These are phyloP conservation scores for Kluyveromyces sp. DNA, from an alignment of 1,139 yeast species.

Conservation along the genomic window DNA sequence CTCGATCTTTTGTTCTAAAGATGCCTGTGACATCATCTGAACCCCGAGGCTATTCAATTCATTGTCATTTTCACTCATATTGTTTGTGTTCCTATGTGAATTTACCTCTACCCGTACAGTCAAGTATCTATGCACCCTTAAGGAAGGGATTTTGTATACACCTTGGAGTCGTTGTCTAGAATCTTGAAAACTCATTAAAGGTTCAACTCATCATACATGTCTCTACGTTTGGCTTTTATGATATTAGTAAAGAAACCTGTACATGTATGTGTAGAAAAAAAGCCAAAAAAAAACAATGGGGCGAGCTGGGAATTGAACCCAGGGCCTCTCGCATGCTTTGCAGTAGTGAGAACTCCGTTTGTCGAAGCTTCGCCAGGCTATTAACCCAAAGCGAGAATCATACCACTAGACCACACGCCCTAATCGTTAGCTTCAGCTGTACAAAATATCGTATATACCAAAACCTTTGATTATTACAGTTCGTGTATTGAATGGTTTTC, in stretches of 20 bases:
- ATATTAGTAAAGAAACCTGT: neutral
- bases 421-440: neutral
- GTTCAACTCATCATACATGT: neutral
- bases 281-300: conserved; percentile 12
- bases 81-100: neutral
- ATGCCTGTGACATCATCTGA: conserved; percentile 63
- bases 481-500: too few species aligned
- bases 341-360: conserved; percentile 11
- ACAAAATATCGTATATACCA: too few species aligned
- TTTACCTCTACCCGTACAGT: neutral
- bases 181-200: too few species aligned
- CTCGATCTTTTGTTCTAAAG: conserved; percentile 65
- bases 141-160: too few species aligned
- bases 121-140: neutral
- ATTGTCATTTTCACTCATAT: conserved; percentile 9
- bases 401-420: conserved; percentile 27
- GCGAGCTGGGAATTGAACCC: conserved; percentile 27
- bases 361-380: conserved; percentile 14
- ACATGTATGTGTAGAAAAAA: neutral
- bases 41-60: conserved; percentile 36
- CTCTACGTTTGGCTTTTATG: neutral
- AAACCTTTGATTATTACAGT: too few species aligned
- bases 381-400: conserved; percentile 23
- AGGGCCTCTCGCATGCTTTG: conserved; percentile 25
- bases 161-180: too few species aligned